A percentile compares a stretch with the other conserved stretches of the same genome.
Evolutionary conservation across 768 basidiomycete species (phyloP).

Genomic region (Leucocoprinus sp.): DNA sequence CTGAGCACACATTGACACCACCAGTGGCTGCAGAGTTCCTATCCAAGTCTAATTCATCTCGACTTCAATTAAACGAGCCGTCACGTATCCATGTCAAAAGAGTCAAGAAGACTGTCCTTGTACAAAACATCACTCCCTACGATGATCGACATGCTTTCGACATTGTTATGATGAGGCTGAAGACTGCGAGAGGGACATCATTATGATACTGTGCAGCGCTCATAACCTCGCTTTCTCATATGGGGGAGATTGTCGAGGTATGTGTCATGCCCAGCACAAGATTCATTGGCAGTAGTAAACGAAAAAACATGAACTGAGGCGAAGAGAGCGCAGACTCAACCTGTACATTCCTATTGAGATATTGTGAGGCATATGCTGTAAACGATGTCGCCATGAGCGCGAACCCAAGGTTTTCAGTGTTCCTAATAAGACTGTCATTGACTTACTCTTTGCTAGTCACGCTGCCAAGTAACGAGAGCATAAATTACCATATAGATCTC

Average conservation of each 20-base stretch:
- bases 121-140: too few relatives aligned
- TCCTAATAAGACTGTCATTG: too few relatives aligned
- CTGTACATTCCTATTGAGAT: slow-evolving; percentile 51
- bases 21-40: too few relatives aligned
- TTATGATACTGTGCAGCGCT: slow-evolving; percentile 22
- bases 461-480: too few relatives aligned
- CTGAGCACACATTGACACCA: too few relatives aligned
- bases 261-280: slow-evolving; percentile 37
- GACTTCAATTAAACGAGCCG: too few relatives aligned
- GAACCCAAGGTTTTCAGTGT: slow-evolving; percentile 14
- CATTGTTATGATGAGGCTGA: slow-evolving; percentile 32
- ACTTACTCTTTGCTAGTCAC: too few relatives aligned
- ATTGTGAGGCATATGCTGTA: slow-evolving; percentile 77
- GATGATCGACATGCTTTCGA: too few relatives aligned
- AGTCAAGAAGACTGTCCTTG: too few relatives aligned
- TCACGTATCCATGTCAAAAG: too few relatives aligned
- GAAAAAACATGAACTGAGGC: slow-evolving; percentile 83
- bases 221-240: slow-evolving; percentile 33
- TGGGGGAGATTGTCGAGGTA: slow-evolving; percentile 68
- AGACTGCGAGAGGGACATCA: slow-evolving; percentile 33
- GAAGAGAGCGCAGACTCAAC: slow-evolving; percentile 45
- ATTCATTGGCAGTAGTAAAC: slow-evolving; percentile 70
- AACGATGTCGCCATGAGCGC: slow-evolving; percentile 56
- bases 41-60: too few relatives aligned
- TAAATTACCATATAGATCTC: too few relatives aligned